Evolutionary conservation across 352 stramenopile species (phyloP), one percentile per base, ranked within the genome.

Genomic region (Thalassiosira hispida): DNA sequence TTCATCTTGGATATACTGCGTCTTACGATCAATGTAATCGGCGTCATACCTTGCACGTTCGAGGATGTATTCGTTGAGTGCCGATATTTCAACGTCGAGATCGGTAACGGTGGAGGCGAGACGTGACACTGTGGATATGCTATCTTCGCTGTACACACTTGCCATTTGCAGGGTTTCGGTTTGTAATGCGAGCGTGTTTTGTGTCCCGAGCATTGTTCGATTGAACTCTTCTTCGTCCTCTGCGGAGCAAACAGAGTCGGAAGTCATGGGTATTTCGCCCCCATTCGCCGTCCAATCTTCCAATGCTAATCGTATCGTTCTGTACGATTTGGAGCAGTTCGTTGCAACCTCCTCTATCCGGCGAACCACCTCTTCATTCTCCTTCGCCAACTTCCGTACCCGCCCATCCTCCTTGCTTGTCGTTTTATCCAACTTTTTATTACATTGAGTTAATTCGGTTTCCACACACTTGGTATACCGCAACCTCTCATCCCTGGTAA

Each of bases 21-120:
- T 84, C 46, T 81, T 74, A 46, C 60, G n/a, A 68, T 80, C 70
- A 31, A 84, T 23, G 55, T 84, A 84, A 65, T 80, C 65, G 14
- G 38, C 46, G 27, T 84, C 77, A 40, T 84, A 84, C 3, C 69
- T 51, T 44, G 70, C 35, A 46, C 77, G 66, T 69, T 77, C 22
- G 3, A 68, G 38, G 23, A 71, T 71, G 53, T 81, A 84, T 38
- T 77, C 20, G 33, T 31, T 63, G 40, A 77, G 46, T 12, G 27
- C 44, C 6, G 46, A 29, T 42, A 29, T 60, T 73, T 73, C 63
- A 31, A 51, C 40, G 63, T 61, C 47, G 2, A 62, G 25, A 52
- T 63, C 63, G 35, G 47, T 52, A 35, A 60, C 47, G 2, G 63
- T 42, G 18, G 47, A 27, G 9, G 67, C 74, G n/a, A 83, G 77